Percentiles rank a stretch among this genome's conserved stretches.
phyloP scores from a whole-genome alignment of 2,329 filamentous ascomycete genomes.

The Paecilomyces dactylethromorphus region DNA sequence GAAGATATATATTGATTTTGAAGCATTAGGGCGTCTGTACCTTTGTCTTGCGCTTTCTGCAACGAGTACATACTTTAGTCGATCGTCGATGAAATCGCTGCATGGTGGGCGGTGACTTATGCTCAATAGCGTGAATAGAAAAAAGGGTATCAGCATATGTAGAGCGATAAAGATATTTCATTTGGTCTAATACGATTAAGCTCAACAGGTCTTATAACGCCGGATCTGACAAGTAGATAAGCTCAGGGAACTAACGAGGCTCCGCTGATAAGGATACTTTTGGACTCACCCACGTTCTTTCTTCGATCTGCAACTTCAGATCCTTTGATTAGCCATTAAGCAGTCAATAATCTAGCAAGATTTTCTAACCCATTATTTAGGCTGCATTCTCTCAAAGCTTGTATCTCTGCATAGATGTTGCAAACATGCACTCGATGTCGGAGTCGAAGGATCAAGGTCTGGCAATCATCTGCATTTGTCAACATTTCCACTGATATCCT shows the following conservation, averaged over 20 bases:
- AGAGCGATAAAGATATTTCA: not conserved
- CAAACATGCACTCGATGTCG: not conserved
- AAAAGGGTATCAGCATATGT: not conserved
- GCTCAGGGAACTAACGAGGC: not conserved
- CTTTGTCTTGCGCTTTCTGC: slow-evolving; percentile 10
- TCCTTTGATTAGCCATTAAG: too few species aligned
- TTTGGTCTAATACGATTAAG: not conserved
- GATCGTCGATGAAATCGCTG: not conserved
- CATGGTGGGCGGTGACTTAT: not conserved
- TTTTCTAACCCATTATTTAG: too few species aligned
- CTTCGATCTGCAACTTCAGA: too few species aligned
- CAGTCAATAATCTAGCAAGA: too few species aligned
- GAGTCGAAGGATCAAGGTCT: not conserved
- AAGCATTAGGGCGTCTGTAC: not conserved
- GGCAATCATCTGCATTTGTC: not conserved
- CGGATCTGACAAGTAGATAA: not conserved
- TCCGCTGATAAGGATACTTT: not conserved
- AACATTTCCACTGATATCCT: too few species aligned
- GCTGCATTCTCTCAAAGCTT: not conserved
- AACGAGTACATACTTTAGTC: slow-evolving; percentile 4
- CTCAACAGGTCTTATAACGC: not conserved
- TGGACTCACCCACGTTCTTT: not conserved
- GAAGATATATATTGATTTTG: not conserved
- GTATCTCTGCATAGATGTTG: not conserved
- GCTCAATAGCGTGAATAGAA: not conserved